Evolutionary conservation across 179 eudicot species (phyloP).

Genomic region (Dionaea muscipula): DNA sequence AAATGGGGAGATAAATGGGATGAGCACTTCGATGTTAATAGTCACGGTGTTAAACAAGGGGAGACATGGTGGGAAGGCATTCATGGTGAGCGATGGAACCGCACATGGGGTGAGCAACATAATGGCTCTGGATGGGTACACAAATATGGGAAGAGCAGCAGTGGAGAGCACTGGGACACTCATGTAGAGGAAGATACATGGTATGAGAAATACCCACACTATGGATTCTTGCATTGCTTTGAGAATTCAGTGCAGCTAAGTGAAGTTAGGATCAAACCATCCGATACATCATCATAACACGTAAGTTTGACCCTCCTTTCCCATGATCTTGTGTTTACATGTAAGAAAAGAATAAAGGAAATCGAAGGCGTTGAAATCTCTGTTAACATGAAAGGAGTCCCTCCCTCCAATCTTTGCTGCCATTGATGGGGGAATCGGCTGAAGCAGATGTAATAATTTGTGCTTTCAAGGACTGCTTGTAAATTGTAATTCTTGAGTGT

Average conservation of each 20-base stretch:
- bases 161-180: slow-evolving; percentile 91
- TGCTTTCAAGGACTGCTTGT: no score
- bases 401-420: no score
- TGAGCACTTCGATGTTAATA: slow-evolving; percentile 47
- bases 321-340: no score
- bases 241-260: slow-evolving; percentile 67
- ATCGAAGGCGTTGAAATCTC: no score
- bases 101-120: slow-evolving; percentile 88
- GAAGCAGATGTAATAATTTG: no score
- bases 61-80: slow-evolving; percentile 91
- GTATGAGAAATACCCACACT: slow-evolving; percentile 80
- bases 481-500: no score
- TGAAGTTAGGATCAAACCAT: slow-evolving; percentile 51
- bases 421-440: no score
- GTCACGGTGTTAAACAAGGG: slow-evolving; percentile 74
- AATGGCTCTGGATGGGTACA: slow-evolving; percentile 88
- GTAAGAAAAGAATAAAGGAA: no score
- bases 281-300: slow-evolving; percentile 18
- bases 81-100: slow-evolving; percentile 68
- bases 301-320: background rate
- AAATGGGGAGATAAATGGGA: slow-evolving; percentile 99
- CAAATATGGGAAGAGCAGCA: slow-evolving; percentile 80
- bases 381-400: no score
- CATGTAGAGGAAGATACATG: slow-evolving; percentile 66
- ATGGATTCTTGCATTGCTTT: slow-evolving; percentile 64